Percentiles rank a stretch among this genome's conserved stretches.
phyloP scores from a whole-genome alignment of 1,284 basidiomycete genomes.

The Cystobasidium sp. region DNA sequence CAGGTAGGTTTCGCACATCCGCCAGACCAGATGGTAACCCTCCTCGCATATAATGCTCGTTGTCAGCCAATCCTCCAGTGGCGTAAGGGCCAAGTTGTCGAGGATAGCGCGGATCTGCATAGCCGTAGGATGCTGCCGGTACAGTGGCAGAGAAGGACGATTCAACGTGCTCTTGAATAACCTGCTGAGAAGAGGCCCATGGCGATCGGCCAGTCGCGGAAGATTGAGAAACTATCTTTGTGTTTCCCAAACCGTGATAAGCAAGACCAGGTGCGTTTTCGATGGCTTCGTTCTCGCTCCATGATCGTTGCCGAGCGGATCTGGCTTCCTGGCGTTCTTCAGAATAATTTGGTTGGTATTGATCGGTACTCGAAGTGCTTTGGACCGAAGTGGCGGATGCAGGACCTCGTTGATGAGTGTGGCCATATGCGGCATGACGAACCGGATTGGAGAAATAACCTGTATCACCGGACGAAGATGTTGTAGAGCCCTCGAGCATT shows the following conservation, averaged over 20 bases:
- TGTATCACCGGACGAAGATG: constrained; percentile 7
- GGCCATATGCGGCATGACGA: too few species aligned
- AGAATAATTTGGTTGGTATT: neutral
- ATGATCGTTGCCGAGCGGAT: constrained; percentile 12
- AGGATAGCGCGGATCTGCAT: neutral
- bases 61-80: neutral
- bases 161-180: constrained; percentile 10
- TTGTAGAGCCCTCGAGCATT: neutral
- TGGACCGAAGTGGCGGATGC: neutral
- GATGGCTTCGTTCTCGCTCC: constrained; percentile 12
- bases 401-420: neutral
- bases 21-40: neutral
- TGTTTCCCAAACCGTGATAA: neutral
- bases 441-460: neutral
- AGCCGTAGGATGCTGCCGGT: neutral
- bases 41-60: neutral
- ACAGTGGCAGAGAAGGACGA: neutral
- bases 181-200: neutral
- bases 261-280: neutral
- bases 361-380: neutral
- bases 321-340: neutral
- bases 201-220: neutral
- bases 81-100: neutral
- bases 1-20: neutral
- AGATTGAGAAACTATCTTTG: neutral